Conservation (phyloP, 176 grass and related monocot species). For the Eragrostis curvula region DNA sequence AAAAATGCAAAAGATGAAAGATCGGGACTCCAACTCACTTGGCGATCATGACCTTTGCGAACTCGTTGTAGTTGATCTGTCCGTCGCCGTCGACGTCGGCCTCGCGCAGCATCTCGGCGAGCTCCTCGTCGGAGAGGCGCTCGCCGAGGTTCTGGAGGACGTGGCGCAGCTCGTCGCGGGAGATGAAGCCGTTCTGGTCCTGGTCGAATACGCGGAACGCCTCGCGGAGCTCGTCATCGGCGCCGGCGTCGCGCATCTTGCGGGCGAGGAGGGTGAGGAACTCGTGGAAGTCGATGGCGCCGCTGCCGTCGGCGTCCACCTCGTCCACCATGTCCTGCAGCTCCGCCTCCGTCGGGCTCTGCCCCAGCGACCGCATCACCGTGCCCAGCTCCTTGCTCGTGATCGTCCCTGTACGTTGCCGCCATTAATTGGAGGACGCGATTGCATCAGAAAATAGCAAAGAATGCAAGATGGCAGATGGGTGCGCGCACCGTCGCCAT, state of each 20-base stretch:
- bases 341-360: slow-evolving; percentile 55
- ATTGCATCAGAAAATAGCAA: neutral
- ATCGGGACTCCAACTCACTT: no score
- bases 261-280: slow-evolving; percentile 51
- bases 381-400: slow-evolving; percentile 55
- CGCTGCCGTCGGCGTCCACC: slow-evolving; percentile 54
- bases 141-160: slow-evolving; percentile 82
- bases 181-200: slow-evolving; percentile 63
- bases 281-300: slow-evolving; percentile 55
- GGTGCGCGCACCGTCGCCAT: slow-evolving; percentile 42
- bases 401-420: slow-evolving; percentile 24
- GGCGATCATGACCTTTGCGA: slow-evolving; percentile 85
- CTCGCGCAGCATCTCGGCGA: slow-evolving; percentile 77
- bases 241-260: slow-evolving; percentile 47
- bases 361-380: slow-evolving; percentile 57
- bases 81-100: slow-evolving; percentile 75
- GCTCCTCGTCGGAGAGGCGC: slow-evolving; percentile 58
- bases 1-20: no score
- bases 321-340: slow-evolving; percentile 51
- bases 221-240: slow-evolving; percentile 45
- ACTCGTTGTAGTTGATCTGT: slow-evolving; percentile 86
- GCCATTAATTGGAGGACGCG: neutral
- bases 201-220: slow-evolving; percentile 43
- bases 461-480: no score
- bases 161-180: slow-evolving; percentile 61